Evolutionary conservation across 2,329 filamentous ascomycete species (phyloP).

Genomic region (Cordyceps tenuipes): DNA sequence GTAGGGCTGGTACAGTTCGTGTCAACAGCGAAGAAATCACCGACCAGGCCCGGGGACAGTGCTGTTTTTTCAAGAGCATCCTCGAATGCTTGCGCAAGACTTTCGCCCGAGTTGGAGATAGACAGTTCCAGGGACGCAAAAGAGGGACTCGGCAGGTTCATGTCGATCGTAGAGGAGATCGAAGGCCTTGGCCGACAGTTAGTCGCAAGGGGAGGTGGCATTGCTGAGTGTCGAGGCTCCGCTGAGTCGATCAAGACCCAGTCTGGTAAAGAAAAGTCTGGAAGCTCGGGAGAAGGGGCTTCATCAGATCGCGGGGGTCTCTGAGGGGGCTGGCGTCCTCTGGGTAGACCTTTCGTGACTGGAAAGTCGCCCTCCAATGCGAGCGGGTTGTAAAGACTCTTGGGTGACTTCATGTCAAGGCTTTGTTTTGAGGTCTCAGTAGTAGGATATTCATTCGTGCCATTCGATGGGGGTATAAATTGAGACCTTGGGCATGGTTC

Average conservation of each 20-base stretch:
- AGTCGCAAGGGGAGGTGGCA: slow-evolving; percentile 26
- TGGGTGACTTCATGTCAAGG: slow-evolving; percentile 11
- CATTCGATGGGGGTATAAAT: not conserved
- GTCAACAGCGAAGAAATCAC: slow-evolving; percentile 16
- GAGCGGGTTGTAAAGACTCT: slow-evolving; percentile 21
- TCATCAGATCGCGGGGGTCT: slow-evolving; percentile 11
- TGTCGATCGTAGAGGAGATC: slow-evolving; percentile 21
- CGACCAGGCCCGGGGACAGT: not conserved
- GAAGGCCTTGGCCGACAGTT: slow-evolving; percentile 16
- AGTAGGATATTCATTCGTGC: not conserved
- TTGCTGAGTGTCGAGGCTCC: slow-evolving; percentile 25
- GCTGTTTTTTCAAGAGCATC: slow-evolving; percentile 8
- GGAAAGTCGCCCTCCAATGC: slow-evolving; percentile 27
- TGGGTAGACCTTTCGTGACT: slow-evolving; percentile 26
- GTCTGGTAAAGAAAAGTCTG: slow-evolving; percentile 17
- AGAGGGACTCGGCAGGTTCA: slow-evolving; percentile 28
- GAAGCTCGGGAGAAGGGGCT: slow-evolving; percentile 1
- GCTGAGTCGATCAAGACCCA: slow-evolving; percentile 23
- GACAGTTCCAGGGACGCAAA: slow-evolving; percentile 28
- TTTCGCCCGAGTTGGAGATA: slow-evolving; percentile 25
- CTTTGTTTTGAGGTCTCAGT: slow-evolving; percentile 9
- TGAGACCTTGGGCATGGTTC: slow-evolving; percentile 4
- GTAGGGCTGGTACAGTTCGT: not conserved
- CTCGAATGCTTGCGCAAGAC: slow-evolving; percentile 25
- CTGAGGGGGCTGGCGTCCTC: slow-evolving; percentile 23